Conservation (phyloP, 345 rosid species). For the Cochlearia excelsa region DNA sequence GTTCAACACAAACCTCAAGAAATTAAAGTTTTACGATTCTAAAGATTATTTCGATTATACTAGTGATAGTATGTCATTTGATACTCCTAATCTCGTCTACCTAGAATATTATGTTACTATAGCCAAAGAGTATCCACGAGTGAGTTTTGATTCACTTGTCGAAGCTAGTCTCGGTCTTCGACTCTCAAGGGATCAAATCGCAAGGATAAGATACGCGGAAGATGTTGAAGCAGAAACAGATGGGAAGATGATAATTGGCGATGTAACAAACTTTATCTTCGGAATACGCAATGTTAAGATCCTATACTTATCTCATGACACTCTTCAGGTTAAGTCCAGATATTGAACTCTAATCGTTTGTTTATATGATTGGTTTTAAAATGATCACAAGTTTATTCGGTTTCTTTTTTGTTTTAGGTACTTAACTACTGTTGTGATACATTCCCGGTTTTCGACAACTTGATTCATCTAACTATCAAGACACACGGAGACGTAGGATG, state of each 20-base stretch:
- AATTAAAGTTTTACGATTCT: background rate
- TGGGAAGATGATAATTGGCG: background rate
- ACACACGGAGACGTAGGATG: background rate
- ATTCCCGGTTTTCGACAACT: background rate
- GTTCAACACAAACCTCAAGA: background rate
- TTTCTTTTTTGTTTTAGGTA: background rate
- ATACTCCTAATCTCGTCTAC: constrained; percentile 19
- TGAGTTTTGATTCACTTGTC: constrained; percentile 17
- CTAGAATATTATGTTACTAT: background rate
- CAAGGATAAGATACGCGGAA: background rate
- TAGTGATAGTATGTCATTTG: constrained; percentile 5
- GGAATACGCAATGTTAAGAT: constrained; percentile 9
- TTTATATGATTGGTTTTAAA: too few species aligned
- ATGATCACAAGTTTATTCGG: background rate
- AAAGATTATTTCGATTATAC: background rate
- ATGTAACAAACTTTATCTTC: background rate
- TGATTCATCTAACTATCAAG: background rate
- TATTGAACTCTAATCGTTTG: background rate
- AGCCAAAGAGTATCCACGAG: background rate
- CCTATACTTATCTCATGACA: constrained; percentile 7
- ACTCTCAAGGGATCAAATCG: constrained; percentile 3
- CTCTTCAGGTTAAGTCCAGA: background rate
- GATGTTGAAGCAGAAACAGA: background rate
- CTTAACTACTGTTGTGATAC: background rate
- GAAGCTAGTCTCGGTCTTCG: constrained; percentile 21